Base-by-base conservation (phyloP, 768 basidiomycete genomes). In the Chalciporus pseudorubinellus region DNA sequence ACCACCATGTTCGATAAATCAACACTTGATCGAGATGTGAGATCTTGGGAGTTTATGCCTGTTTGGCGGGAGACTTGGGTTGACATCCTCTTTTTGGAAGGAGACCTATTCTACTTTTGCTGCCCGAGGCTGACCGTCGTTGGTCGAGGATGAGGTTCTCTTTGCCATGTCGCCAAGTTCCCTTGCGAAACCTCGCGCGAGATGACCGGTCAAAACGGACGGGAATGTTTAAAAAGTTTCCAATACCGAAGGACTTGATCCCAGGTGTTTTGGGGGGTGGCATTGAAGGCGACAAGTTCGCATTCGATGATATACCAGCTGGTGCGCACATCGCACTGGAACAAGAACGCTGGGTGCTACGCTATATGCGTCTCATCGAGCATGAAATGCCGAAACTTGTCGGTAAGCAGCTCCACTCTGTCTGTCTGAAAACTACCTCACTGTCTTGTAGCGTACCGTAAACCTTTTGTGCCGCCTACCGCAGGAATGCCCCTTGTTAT, bases 341-440 rank as follows among this genome's bases (percentile, higher is more conserved):
- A 50, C 81, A 90, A 62, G 84, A 93, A 58, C 79, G 91, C 28
- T 78, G 89, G 63, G 73, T 81, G 40, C 70, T 93, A 39, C 79
- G 89, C 58, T 89, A 92, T 65, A 72, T 95, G 64, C 80, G 92
- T 46, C 77, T 94, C 55, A 90, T 95, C 52, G 92, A 93, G 66
- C 83, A 89, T 57, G 92, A 95, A 70, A 83, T 92, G 79, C 87
- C 89, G 19, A 84, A 88, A 65, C 81, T 95, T 45, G 84, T 90
- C 60, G 86, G 94, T 93, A 51, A 64, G 76, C 66, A 4, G n/a
- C 31, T 44, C 47, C 20, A 26, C 46, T 26, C 45, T n/a, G 9
- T 44, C 39, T 48, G 42, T 34, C 41, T 59, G 51, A 33, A 47
- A 52, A 39, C 12, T 53, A 39, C 29, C 39, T 45, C 44, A 40